Base-by-base conservation (phyloP, 768 basidiomycete genomes). In the Tylopilus rubrobrunneus region DNA sequence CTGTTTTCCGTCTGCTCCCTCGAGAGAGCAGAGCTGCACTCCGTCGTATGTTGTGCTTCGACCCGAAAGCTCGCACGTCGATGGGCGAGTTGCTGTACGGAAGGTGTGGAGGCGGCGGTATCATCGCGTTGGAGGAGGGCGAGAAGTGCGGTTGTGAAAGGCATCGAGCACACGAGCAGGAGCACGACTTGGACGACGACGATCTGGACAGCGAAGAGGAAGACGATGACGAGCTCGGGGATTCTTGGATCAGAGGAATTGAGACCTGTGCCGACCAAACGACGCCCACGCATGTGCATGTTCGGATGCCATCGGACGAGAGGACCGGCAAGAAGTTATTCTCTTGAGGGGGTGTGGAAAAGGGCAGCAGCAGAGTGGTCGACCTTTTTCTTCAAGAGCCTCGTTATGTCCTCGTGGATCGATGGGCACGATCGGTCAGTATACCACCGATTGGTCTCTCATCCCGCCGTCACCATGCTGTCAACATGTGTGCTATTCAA, bases 1-100 rank as follows among this genome's bases (percentile, higher is more conserved):
- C 92, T 8, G 97, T 99, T 65, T 98, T 99, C 78, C 85, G 96
- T 19, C 78, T 98, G 10, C 79, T 99, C 23, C 97, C 97, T 2
- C 86, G 97, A 50, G 96, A 99, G 73, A 85, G 92, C 14, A 83
- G 97, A 39, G 80, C 86, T 7, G 92, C 89, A 14, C 79, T 99
- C 55, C 88, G 92, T 54, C 83, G 94, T 50, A 99, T 99, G 97
- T 77, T 99, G 61, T 86, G 84, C 62, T 82, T 98, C 45, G 96
- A 98, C 65, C 91, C 96, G 4, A 75, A 80, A 17, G 83, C 86
- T 45, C 85, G 97, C 39, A 96, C 93, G 68, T 98, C 97, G 28
- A 81, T 99, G 52, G 89, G 92, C 11, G 93, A 98, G 67, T 72
- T 99, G 46, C 78, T 98, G 48, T 85, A 87, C 66, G 94, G 94